These are phyloP conservation scores for Musa acuminata DNA, from an alignment of 176 grass and related monocot species.

Conservation along the genomic window DNA sequence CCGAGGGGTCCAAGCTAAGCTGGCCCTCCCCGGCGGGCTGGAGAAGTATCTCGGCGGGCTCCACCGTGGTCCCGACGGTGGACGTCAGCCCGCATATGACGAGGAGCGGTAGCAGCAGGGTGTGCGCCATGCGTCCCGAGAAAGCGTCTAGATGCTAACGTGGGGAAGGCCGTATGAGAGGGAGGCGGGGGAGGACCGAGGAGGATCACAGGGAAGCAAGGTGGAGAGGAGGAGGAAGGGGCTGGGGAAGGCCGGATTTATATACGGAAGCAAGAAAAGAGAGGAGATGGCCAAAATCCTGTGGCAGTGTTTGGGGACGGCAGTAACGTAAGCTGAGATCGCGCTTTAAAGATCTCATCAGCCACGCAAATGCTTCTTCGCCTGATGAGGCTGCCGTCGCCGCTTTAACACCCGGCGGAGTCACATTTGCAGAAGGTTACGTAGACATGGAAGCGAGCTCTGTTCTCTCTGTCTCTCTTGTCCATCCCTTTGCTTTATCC, in stretches of 20 bases:
- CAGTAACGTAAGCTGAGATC: slow-evolving; percentile 21
- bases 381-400: too few relatives aligned
- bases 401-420: too few relatives aligned
- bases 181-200: slow-evolving; percentile 4
- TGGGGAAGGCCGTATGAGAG: slow-evolving; percentile 29
- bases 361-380: too few relatives aligned
- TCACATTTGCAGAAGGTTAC: too few relatives aligned
- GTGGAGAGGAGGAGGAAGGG: too few relatives aligned
- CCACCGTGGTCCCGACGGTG: slow-evolving; percentile 48
- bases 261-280: background rate
- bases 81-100: slow-evolving; percentile 51
- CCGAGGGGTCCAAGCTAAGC: slow-evolving; percentile 38
- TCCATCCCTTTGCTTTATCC: too few relatives aligned
- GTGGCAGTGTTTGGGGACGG: slow-evolving; percentile 5
- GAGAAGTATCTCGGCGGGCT: slow-evolving; percentile 32
- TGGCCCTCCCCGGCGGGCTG: slow-evolving; percentile 20
- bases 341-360: background rate
- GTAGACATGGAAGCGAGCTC: too few relatives aligned
- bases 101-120: slow-evolving; percentile 27
- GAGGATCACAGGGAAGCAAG: background rate
- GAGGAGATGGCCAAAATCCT: background rate
- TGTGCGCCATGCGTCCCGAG: slow-evolving; percentile 16
- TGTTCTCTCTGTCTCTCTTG: too few relatives aligned
- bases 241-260: too few relatives aligned
- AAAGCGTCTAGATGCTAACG: slow-evolving; percentile 5